Conservation (phyloP, 1,284 basidiomycete genomes). For the Ceratobasidium sp. region DNA sequence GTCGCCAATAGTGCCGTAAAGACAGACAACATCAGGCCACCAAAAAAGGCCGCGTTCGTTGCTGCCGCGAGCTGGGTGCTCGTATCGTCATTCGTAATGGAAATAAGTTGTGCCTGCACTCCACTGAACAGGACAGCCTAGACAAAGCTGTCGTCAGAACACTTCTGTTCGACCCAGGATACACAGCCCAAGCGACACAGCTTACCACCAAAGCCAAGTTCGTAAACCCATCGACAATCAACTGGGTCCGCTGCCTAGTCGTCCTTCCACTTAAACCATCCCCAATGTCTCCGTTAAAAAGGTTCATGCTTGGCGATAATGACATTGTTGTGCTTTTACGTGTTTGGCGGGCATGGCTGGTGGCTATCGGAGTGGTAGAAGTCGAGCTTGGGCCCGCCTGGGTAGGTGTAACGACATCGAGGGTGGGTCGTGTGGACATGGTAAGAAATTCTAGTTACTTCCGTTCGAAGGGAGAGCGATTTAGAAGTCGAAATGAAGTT, state of each 20-base stretch:
- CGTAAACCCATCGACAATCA: conserved; percentile 39
- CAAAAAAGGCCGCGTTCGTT: conserved; percentile 40
- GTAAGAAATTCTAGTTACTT: background rate
- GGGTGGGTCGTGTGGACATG: conserved; percentile 20
- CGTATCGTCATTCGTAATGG: conserved; percentile 31
- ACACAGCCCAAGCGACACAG: background rate
- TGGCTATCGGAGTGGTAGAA: background rate
- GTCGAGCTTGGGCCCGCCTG: conserved; percentile 23
- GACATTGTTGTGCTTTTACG: conserved; percentile 39
- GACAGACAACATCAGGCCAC: conserved; percentile 40
- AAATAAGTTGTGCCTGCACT: conserved; percentile 41
- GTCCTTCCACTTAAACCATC: conserved; percentile 37
- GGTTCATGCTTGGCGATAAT: conserved; percentile 33
- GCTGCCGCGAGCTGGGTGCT: conserved; percentile 15
- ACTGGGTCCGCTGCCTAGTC: conserved; percentile 39
- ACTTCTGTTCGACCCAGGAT: background rate
- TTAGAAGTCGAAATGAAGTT: conserved; percentile 32
- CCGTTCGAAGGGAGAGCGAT: background rate
- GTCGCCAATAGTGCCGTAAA: conserved; percentile 36
- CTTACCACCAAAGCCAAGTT: conserved; percentile 45
- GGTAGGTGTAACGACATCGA: conserved; percentile 18
- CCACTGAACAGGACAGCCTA: conserved; percentile 44
- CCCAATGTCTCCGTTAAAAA: conserved; percentile 18
- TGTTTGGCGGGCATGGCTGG: background rate
- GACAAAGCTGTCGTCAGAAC: background rate